Evolutionary conservation across 805 yeast genomes (phyloP), one percentile per base, ranked within the genome.

Genomic region (fission yeast (Schizosaccharomyces pombe)): DNA sequence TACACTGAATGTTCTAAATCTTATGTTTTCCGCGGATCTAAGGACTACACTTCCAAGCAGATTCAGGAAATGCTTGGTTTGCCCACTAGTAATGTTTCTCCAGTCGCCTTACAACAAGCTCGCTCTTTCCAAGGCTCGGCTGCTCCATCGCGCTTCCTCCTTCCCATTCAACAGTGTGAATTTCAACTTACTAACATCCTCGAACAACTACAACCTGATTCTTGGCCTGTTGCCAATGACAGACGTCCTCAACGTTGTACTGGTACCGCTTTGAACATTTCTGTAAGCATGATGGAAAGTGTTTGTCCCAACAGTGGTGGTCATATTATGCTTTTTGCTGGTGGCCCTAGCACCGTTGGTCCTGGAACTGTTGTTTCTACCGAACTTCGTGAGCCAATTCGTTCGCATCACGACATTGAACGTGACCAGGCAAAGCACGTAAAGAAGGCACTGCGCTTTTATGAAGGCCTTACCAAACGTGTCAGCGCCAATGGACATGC

Each of bases 331-430:
- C 72, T 91, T 57, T 91, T 91, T 63, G 79, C 94, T 43, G 93
- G 89, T 55, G 99, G 98, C 58, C 94, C 95, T 52, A 80, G 95
- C 65, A 91, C 98, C 51, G 79, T 82, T 64, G 82, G 82, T 51
- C 97, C 99, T 11, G 99, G 99, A 61, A 71, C 84, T 65, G 85
- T 91, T 60, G 99, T 91, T 30, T 85, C 89, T 49, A 78, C 81
- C 26, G 91, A 86, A 66, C 75, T 91, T 65, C 83, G 84, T 65
- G 98, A 91, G 68, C 95, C 98, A 52, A 82, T 91, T 62, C 79
- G 99, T 72, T 91, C 98, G 6, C 99, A 91, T 69, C 85, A 83
- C 63, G 98, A 91, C 66, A 84, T 91, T 60, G 97, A 91, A 66
- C 80, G 86, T 60, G 96, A 89, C 62, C 68, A 75, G 53, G 94